These are phyloP conservation scores for Straminergon stramineum DNA, from an alignment of 225 moss, liverwort and hornwort species.

Conservation along the genomic window DNA sequence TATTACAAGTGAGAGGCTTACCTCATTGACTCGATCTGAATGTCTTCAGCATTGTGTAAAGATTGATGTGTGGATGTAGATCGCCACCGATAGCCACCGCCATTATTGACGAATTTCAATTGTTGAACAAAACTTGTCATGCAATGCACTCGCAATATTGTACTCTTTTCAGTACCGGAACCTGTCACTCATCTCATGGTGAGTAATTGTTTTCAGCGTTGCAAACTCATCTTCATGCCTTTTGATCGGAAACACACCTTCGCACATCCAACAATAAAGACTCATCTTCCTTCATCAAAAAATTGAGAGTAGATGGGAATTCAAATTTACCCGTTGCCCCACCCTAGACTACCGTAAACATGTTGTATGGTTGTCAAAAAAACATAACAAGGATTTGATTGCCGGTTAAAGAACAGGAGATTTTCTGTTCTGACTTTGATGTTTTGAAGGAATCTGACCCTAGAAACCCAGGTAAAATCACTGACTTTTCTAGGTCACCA, in stretches of 20 bases:
- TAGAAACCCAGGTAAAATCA: not conserved
- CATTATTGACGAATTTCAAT: not conserved
- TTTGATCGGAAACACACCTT: not conserved
- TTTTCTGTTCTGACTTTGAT: not conserved
- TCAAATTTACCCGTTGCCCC: not conserved
- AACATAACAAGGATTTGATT: not conserved
- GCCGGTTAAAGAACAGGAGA: not conserved
- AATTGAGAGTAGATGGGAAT: not conserved
- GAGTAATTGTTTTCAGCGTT: not conserved
- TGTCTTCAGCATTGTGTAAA: not conserved
- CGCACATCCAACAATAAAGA: not conserved
- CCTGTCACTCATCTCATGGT: not conserved
- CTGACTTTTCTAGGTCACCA: not conserved
- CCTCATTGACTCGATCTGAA: not conserved
- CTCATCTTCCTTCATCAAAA: not conserved
- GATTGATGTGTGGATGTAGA: not conserved
- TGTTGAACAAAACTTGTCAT: no score
- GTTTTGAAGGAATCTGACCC: not conserved
- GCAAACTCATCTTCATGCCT: not conserved
- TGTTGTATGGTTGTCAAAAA: not conserved
- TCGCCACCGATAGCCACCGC: not conserved
- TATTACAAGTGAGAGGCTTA: not conserved
- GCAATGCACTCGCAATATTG: not conserved
- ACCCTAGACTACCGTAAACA: not conserved
- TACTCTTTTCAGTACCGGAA: not conserved